Evolutionary conservation across 306 rosid species (phyloP), one percentile per base, ranked within the genome.

Genomic region (Potentilla sterilis): DNA sequence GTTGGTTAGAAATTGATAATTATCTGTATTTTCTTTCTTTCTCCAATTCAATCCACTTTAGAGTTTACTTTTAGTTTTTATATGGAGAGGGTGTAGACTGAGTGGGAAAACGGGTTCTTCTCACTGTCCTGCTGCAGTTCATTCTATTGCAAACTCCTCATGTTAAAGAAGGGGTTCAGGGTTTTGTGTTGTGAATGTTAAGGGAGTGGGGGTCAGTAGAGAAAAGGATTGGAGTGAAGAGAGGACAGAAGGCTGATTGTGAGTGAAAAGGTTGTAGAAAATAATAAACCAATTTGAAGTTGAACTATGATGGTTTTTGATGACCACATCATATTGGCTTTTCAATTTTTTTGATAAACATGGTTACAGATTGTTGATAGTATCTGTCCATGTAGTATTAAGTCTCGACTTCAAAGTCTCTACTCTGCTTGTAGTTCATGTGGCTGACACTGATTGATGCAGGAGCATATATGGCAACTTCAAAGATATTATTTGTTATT

Each of bases 391-490:
- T 41, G 49, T 18, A 19, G 4, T 66, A n/a, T 67, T 5, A 21
- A 22, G n/a, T 41, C 35, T 61, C 2, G 49, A 22, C 40, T 59
- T 35, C n/a, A 61, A 6, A 6, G 51, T 12, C 12, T 61, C 12
- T 28, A 63, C 76, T 40, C 13, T 55, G 35, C 52, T 43, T 67
- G 54, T 16, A 22, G 74, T 52, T n/a, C 28, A 21, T 67, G 79
- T 64, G 52, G 28, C 67, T 35, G 11, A n/a, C 41, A 62, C 40
- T 65, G 46, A n/a, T 9, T 65, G 46, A n/a, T 9, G 4, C n/a
- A n/a, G n/a, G n/a, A n/a, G n/a, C n/a, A n/a, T n/a, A n/a, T n/a
- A n/a, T n/a, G n/a, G n/a, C n/a, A n/a, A n/a, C n/a, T n/a, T n/a
- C n/a, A n/a, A n/a, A n/a, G n/a, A n/a, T n/a, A n/a, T n/a, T n/a